phyloP scores from a whole-genome alignment of 768 basidiomycete species.

The Tylopilus rubrobrunneus region DNA sequence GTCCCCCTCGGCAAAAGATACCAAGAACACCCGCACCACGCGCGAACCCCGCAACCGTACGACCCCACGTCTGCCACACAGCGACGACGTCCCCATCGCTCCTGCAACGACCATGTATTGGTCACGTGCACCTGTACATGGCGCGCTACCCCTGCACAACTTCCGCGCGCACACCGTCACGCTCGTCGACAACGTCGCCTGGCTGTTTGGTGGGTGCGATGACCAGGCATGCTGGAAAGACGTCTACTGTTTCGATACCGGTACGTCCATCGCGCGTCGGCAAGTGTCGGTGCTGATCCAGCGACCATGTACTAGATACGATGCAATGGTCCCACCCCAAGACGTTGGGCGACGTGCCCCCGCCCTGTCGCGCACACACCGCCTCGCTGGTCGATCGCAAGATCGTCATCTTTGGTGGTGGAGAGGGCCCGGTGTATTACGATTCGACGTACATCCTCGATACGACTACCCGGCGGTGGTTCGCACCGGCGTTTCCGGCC shows the following conservation, averaged over 20 bases:
- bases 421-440: slow-evolving; percentile 78
- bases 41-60: slow-evolving; percentile 38
- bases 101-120: slow-evolving; percentile 82
- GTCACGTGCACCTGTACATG: slow-evolving; percentile 80
- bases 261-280: slow-evolving; percentile 33
- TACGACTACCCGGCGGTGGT: slow-evolving; percentile 68
- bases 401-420: slow-evolving; percentile 84
- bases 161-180: slow-evolving; percentile 85
- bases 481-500: slow-evolving; percentile 38
- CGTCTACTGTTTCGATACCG: slow-evolving; percentile 82
- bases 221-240: slow-evolving; percentile 71
- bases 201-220: slow-evolving; percentile 90
- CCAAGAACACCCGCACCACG: slow-evolving; percentile 5
- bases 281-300: not conserved
- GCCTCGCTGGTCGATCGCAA: slow-evolving; percentile 79
- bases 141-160: slow-evolving; percentile 56
- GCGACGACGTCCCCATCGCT: slow-evolving; percentile 52
- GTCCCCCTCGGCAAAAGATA: slow-evolving; percentile 28
- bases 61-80: slow-evolving; percentile 59
- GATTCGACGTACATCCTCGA: slow-evolving; percentile 82
- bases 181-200: slow-evolving; percentile 75
- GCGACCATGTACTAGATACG: slow-evolving; percentile 54
- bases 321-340: slow-evolving; percentile 87
- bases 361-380: slow-evolving; percentile 84
- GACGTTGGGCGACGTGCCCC: slow-evolving; percentile 72